These are phyloP conservation scores for Metschnikowia gruessii DNA, from an alignment of 805 yeast genomes.

Conservation along the genomic window DNA sequence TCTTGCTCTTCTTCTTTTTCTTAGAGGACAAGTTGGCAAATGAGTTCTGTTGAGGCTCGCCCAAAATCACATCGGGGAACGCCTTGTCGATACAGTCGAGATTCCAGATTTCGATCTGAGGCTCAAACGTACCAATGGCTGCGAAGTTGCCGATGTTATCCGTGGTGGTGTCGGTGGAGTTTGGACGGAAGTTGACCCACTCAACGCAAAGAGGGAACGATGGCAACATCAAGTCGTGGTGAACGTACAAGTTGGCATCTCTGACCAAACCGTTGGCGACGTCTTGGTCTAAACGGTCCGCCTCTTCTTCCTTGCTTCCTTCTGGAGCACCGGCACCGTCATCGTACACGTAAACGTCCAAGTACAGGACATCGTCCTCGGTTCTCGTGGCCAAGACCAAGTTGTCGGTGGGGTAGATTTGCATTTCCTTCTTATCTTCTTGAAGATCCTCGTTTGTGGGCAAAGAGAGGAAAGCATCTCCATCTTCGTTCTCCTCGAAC, in stretches of 20 bases:
- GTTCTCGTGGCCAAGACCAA: slow-evolving; percentile 89
- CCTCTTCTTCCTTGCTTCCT: slow-evolving; percentile 63
- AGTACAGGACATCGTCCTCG: slow-evolving; percentile 88
- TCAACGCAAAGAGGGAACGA: slow-evolving; percentile 96
- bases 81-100: slow-evolving; percentile 89
- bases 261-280: slow-evolving; percentile 70
- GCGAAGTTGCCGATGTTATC: slow-evolving; percentile 80
- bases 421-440: slow-evolving; percentile 82
- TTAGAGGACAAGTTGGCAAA: slow-evolving; percentile 39
- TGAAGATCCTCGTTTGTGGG: slow-evolving; percentile 60
- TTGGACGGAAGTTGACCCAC: slow-evolving; percentile 81
- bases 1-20: slow-evolving; percentile 46
- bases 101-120: slow-evolving; percentile 96
- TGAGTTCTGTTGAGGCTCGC: slow-evolving; percentile 58
- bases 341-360: slow-evolving; percentile 93
- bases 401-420: slow-evolving; percentile 86
- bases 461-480: slow-evolving; percentile 58
- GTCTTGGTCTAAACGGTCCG: slow-evolving; percentile 65
- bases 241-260: slow-evolving; percentile 80
- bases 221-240: slow-evolving; percentile 95
- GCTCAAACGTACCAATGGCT: slow-evolving; percentile 96
- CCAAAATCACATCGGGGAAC: slow-evolving; percentile 89
- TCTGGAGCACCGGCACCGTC: slow-evolving; percentile 85
- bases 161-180: slow-evolving; percentile 22
- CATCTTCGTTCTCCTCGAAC: slow-evolving; percentile 42